A percentile compares a stretch with the other conserved stretches of the same genome.
Conservation (phyloP, 1,284 basidiomycete genomes). For the Schizopora paradoxa region DNA sequence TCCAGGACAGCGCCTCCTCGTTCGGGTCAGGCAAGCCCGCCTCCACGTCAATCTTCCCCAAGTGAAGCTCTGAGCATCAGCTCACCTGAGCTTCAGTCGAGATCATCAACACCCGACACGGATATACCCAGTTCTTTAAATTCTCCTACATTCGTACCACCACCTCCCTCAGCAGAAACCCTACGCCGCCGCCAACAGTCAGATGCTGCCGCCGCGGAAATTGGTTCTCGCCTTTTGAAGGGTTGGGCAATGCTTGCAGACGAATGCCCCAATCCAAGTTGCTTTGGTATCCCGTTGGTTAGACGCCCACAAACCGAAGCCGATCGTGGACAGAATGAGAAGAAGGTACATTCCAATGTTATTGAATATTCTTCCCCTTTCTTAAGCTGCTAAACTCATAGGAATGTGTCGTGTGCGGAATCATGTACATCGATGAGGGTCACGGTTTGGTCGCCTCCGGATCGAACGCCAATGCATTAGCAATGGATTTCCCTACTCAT, state of each 20-base stretch:
- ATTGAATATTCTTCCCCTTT: neutral
- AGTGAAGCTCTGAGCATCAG: constrained; percentile 31
- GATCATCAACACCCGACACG: constrained; percentile 68
- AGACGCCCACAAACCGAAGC: constrained; percentile 65
- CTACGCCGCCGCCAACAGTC: constrained; percentile 70
- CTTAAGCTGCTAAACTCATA: constrained; percentile 26
- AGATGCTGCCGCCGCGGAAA: constrained; percentile 70
- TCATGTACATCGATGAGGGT: constrained; percentile 50
- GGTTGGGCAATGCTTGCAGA: constrained; percentile 84
- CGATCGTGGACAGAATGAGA: constrained; percentile 52
- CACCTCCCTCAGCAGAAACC: constrained; percentile 57
- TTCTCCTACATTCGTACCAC: constrained; percentile 55
- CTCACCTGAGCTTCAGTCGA: constrained; percentile 46
- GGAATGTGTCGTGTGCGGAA: constrained; percentile 76
- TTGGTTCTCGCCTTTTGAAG: constrained; percentile 67
- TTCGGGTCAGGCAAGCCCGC: constrained; percentile 15
- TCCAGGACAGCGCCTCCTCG: neutral
- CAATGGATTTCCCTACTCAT: too few species aligned
- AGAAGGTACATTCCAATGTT: constrained; percentile 42
- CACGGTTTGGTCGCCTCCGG: too few species aligned
- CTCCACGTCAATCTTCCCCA: constrained; percentile 33
- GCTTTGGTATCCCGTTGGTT: constrained; percentile 70
- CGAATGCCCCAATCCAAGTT: constrained; percentile 63
- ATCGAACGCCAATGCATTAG: too few species aligned
- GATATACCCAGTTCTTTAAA: constrained; percentile 56